phyloP scores from a whole-genome alignment of 2,329 filamentous ascomycete species.

The Nigrograna mackinnonii region DNA sequence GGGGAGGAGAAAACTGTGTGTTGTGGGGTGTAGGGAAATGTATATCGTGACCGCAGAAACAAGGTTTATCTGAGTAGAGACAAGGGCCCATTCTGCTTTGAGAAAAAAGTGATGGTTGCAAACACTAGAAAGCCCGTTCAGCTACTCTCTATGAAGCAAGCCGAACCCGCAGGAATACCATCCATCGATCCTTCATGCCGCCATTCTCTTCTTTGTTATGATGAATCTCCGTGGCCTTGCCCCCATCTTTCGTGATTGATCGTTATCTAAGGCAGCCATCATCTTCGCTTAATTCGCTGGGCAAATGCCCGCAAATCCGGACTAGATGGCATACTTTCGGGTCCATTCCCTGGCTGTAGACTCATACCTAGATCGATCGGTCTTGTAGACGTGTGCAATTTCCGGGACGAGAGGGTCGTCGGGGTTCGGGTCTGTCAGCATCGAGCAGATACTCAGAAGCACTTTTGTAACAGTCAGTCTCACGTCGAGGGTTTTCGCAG shows the following conservation, averaged over 20 bases:
- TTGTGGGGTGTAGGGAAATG: too few species aligned
- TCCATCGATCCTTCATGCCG: background rate
- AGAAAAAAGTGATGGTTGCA: too few species aligned
- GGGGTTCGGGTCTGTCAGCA: conserved; percentile 99
- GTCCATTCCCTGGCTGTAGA: conserved; percentile 98
- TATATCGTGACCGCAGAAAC: too few species aligned
- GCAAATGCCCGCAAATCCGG: too few species aligned
- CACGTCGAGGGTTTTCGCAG: background rate
- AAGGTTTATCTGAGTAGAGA: too few species aligned
- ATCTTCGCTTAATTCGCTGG: too few species aligned
- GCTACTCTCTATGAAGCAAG: background rate
- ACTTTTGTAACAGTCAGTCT: conserved; percentile 59
- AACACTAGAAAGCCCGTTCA: background rate
- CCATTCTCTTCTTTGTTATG: too few species aligned
- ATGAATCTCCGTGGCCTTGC: too few species aligned
- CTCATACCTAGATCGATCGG: conserved; percentile 93
- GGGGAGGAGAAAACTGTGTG: too few species aligned
- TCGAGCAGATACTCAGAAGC: conserved; percentile 97
- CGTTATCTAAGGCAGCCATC: too few species aligned
- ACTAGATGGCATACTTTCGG: conserved; percentile 94
- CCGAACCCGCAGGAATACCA: conserved; percentile 3
- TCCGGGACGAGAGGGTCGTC: conserved; percentile 98
- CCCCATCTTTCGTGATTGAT: too few species aligned
- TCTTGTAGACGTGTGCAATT: conserved; percentile 99
- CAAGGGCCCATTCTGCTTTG: too few species aligned